These are phyloP conservation scores for Jackrogersella minutella DNA, from an alignment of 495 filamentous ascomycete species.

Conservation along the genomic window DNA sequence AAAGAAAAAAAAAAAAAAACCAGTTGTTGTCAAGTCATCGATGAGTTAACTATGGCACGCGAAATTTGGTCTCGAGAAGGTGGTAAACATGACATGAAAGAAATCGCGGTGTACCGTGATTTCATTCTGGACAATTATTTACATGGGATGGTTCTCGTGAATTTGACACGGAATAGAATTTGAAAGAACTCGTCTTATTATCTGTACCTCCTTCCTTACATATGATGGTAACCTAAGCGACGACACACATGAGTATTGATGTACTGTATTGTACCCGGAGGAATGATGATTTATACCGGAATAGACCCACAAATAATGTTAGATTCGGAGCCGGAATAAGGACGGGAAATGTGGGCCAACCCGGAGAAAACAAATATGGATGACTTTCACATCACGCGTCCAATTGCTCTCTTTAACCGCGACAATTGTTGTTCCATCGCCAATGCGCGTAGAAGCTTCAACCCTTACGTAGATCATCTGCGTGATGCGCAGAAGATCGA, in stretches of 20 bases:
- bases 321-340: background rate
- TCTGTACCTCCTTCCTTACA: too few relatives aligned
- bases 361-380: background rate
- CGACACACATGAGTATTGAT: too few relatives aligned
- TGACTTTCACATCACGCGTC: slow-evolving; percentile 9
- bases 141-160: too few relatives aligned
- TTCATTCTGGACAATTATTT: too few relatives aligned
- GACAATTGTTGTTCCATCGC: background rate
- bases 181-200: too few relatives aligned
- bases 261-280: background rate
- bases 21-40: too few relatives aligned
- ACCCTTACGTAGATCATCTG: slow-evolving; percentile 7
- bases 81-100: background rate
- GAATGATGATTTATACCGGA: background rate
- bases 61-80: background rate
- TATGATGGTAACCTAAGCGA: too few relatives aligned
- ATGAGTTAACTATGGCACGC: background rate
- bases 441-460: too few relatives aligned
- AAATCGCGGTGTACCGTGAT: background rate
- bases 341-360: background rate
- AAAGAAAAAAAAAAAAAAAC: too few relatives aligned
- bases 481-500: slow-evolving; percentile 11
- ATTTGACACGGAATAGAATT: too few relatives aligned
- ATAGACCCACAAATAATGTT: background rate
- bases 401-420: background rate